A percentile compares a stretch with the other conserved stretches of the same genome.
Conservation (phyloP, 129 eudicot genomes). For the Scalesia atractyloides region DNA sequence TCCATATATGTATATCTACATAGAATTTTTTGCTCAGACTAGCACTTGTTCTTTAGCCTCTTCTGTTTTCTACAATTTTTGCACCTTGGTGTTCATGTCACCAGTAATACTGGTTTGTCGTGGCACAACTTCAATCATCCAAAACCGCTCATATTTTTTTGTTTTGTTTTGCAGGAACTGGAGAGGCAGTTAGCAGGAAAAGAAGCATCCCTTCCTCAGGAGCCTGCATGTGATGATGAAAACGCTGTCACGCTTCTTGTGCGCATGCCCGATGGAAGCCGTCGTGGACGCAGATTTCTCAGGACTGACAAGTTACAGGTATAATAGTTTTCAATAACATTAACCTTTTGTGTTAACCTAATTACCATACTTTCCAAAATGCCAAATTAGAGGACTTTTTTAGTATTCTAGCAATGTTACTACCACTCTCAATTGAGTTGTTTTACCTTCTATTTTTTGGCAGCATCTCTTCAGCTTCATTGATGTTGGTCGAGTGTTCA, state of each 20-base stretch:
- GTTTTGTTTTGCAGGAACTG: constrained; percentile 59
- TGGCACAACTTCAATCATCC: not conserved
- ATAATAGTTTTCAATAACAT: constrained; percentile 17
- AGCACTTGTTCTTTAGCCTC: not conserved
- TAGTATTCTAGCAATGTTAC: not conserved
- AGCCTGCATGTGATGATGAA: constrained; percentile 89
- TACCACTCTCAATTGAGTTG: not conserved
- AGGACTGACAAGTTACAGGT: constrained; percentile 92
- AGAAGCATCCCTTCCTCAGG: constrained; percentile 92
- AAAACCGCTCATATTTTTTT: not conserved
- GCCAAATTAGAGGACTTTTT: not conserved
- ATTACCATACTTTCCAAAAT: not conserved
- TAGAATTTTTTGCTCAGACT: not conserved
- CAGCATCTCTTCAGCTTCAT: constrained; percentile 85
- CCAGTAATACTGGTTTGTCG: not conserved
- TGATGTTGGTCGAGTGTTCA: constrained; percentile 74
- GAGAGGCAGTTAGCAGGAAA: constrained; percentile 93
- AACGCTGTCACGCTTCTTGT: constrained; percentile 91
- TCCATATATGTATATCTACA: not conserved
- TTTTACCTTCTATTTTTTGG: constrained; percentile 13
- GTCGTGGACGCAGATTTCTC: constrained; percentile 81
- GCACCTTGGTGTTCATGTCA: not conserved
- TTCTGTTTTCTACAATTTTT: not conserved
- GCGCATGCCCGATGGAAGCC: constrained; percentile 94
- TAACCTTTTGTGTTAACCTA: not conserved